phyloP scores from a whole-genome alignment of 257 asterid genomes.

The Solanum tacnaense region DNA sequence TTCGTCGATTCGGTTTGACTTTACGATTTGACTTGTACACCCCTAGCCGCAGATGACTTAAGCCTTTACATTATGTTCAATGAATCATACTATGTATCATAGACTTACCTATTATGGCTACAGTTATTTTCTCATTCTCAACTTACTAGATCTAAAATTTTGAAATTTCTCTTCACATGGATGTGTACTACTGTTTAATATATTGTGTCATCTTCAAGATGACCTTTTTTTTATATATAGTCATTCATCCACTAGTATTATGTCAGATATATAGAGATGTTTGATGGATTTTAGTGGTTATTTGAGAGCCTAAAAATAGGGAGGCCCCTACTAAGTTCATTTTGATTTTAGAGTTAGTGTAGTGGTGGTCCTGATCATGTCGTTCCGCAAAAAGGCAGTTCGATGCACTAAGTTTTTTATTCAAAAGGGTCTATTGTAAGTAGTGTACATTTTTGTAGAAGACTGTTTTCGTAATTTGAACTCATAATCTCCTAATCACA shows the following conservation, averaged over 20 bases:
- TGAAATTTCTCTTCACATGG: background rate
- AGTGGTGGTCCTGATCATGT: background rate
- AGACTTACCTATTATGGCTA: background rate
- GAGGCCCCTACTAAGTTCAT: constrained; percentile 1
- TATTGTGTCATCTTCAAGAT: background rate
- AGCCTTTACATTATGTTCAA: background rate
- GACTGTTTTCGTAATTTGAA: background rate
- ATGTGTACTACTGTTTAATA: background rate
- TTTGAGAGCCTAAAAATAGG: background rate
- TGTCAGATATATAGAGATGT: background rate
- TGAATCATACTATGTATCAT: background rate
- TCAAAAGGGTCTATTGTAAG: background rate
- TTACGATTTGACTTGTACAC: too few species aligned
- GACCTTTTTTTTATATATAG: background rate
- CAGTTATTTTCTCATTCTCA: background rate
- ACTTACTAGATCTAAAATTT: background rate
- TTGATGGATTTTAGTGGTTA: constrained; percentile 1
- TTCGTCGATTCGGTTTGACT: too few species aligned
- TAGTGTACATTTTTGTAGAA: background rate
- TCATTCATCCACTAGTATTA: background rate
- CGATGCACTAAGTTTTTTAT: fast-evolving
- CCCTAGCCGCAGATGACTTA: too few species aligned
- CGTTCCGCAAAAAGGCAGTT: background rate
- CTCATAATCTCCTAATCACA: background rate
- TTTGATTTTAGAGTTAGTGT: background rate